These are phyloP conservation scores for Microdochium bolleyi DNA, from an alignment of 2,329 filamentous ascomycete genomes.

Conservation along the genomic window DNA sequence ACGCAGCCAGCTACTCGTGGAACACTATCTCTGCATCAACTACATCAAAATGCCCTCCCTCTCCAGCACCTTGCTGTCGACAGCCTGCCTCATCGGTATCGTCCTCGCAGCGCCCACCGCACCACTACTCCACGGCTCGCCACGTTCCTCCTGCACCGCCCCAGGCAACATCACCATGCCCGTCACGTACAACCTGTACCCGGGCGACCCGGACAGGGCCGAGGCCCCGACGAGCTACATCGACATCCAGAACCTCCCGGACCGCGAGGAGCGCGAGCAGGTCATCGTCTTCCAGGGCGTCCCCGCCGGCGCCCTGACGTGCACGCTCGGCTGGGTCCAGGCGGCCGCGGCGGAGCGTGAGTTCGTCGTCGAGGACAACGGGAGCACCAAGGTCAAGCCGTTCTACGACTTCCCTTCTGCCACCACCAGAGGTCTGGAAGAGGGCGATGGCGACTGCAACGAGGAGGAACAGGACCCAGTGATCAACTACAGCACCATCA, in stretches of 20 bases:
- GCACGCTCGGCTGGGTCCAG: slow-evolving; percentile 21
- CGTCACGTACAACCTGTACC: neutral
- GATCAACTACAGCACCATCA: slow-evolving; percentile 14
- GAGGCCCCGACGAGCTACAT: neutral
- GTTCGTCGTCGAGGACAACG: slow-evolving; percentile 7
- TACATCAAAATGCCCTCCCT: neutral
- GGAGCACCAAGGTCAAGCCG: slow-evolving; percentile 11
- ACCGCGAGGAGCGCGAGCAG: slow-evolving; percentile 13
- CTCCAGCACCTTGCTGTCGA: neutral
- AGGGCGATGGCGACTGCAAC: neutral
- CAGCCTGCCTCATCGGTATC: neutral
- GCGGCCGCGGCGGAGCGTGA: slow-evolving; percentile 8
- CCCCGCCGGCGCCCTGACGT: slow-evolving; percentile 16
- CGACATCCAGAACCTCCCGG: neutral
- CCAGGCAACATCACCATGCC: neutral
- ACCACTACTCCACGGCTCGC: too few species aligned
- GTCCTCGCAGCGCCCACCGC: neutral
- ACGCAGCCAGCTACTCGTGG: too few species aligned
- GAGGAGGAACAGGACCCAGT: neutral
- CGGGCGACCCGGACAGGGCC: neutral
- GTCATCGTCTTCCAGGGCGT: slow-evolving; percentile 22
- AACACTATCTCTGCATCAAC: neutral
- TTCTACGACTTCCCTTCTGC: slow-evolving; percentile 14
- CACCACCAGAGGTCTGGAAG: slow-evolving; percentile 3
- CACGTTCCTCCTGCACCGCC: neutral